Evolutionary conservation across 2,329 filamentous ascomycete species (phyloP), one percentile per base, ranked within the genome.

Genomic region (Xylaria sp.): DNA sequence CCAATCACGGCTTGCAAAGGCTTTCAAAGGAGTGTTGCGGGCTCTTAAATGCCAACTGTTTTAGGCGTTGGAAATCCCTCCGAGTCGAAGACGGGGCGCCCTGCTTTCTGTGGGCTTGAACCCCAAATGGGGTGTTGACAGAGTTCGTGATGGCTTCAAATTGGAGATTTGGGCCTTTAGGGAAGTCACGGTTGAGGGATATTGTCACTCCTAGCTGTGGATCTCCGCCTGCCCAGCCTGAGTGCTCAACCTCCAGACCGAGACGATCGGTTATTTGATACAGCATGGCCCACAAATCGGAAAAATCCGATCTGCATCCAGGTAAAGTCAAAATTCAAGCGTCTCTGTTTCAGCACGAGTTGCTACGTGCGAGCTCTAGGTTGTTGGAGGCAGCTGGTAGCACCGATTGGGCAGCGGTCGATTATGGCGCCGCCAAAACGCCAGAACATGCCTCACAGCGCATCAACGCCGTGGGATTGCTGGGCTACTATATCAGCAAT

Each of bases 131-230:
- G 13, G 56, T 39, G 52, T 39, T 50, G 6, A 16, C 18, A 23
- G 51, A 23, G 54, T 59, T 63, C 58, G 58, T 55, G 63, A 63
- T 63, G 35, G 44, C 63, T 52, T 63, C 61, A 61, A 55, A 50
- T 63, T 61, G 58, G 60, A 57, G 52, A 59, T 59, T 59, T 44
- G 58, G 52, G 30, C 50, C 8, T 7, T 34, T 39, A 42, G 39
- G 50, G 49, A 18, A 30, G 16, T 48, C 48, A 35, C n/a, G 37
- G 53, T 34, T 34, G 9, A 50, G 56, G 37, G 44, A 49, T 23
- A 48, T 34, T 54, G 54, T 52, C 57, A 23, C 55, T 56, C 54
- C 54, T 54, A 55, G 60, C 46, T 64, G 60, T 63, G 63, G 63
- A 58, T 57, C 57, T 58, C 19, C 8, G 7, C 50, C 37, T 49